These are phyloP conservation scores for Sarocladium kiliense DNA, from an alignment of 2,329 filamentous ascomycete species.

Conservation along the genomic window DNA sequence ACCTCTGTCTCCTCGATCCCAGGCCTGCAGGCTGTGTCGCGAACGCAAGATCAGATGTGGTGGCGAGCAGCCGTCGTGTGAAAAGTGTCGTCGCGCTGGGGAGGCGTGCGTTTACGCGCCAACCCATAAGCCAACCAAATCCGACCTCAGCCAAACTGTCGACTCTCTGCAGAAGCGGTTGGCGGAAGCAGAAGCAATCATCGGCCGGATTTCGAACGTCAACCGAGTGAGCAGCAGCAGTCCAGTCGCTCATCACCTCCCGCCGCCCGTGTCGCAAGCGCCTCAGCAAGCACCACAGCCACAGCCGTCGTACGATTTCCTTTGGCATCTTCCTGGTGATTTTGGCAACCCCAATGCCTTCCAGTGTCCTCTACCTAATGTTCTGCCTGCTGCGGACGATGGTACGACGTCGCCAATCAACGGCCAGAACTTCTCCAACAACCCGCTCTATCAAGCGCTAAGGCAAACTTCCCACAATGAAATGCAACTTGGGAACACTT, in stretches of 20 bases:
- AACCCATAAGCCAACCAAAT: not conserved
- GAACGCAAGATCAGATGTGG: conserved; percentile 11
- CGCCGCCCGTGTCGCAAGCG: not conserved
- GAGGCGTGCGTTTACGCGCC: conserved; percentile 10
- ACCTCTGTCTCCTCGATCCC: not conserved
- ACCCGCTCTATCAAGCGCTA: not conserved
- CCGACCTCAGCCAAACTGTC: conserved; percentile 9
- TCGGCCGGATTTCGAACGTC: not conserved
- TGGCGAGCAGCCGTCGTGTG: conserved; percentile 9
- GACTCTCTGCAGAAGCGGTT: conserved; percentile 1
- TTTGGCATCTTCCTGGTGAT: not conserved
- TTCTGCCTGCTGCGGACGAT: not conserved
- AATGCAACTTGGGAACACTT: not conserved
- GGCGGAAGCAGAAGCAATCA: not conserved
- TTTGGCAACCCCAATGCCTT: not conserved
- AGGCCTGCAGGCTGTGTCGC: not conserved
- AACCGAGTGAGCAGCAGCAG: not conserved
- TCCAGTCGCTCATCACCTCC: not conserved
- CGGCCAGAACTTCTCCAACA: not conserved
- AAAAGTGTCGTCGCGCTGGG: conserved; percentile 9
- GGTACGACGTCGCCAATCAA: not conserved
- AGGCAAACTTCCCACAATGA: not conserved
- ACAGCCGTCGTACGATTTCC: not conserved
- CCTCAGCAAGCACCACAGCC: not conserved
- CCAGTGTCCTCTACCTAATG: not conserved